Evolutionary conservation across 2,329 filamentous ascomycete genomes (phyloP), one percentile per base, ranked within the genome.

Genomic region (Colletotrichum aenigma): DNA sequence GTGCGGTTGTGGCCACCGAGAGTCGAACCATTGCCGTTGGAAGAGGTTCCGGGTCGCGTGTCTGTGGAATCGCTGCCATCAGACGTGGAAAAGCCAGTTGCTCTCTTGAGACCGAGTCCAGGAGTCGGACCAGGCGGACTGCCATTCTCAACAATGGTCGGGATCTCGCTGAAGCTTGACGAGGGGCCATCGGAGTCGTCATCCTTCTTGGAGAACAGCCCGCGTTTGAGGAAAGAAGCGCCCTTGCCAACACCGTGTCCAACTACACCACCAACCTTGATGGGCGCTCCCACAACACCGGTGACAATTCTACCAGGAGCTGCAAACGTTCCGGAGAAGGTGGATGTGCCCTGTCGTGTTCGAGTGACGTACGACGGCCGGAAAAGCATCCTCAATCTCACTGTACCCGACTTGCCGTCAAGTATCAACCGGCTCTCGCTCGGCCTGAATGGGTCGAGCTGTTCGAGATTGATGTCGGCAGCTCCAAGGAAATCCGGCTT

Each of bases 351-450:
- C 84, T 98, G 95, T 65, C 96, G 91, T 15, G 94, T 91, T 71
- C 97, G 93, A 16, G 94, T 94, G 76, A 99, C 94, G 81, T 98
- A 99, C 82, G 95, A 93, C 15, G 97, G 95, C 77, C 95, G 95
- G 92, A 99, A 99, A 28, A 98, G 88, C 82, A 99, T 90, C 79
- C 95, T 94, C 77, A 99, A 85, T 64, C 95, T 92, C 66, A 99
- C 88, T 4, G 91, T 91, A 34, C 97, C 97, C 5, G 95, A 98
- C 85, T 98, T 97, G 34, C 97, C 97, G 81, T 98, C 95, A 3
- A 99, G 89, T 1, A 90, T 87, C 34, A 97, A 91, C 13, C 88
- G 92, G 36, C 95, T 89, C 82, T 98, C 95, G 79, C 94, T 92
- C 13, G 92, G 91, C 82, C 91, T 91, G 88, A 98, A 98, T 0